Evolutionary conservation across 1,284 basidiomycete species (phyloP).

Genomic region (Malassezia yamatoensis): DNA sequence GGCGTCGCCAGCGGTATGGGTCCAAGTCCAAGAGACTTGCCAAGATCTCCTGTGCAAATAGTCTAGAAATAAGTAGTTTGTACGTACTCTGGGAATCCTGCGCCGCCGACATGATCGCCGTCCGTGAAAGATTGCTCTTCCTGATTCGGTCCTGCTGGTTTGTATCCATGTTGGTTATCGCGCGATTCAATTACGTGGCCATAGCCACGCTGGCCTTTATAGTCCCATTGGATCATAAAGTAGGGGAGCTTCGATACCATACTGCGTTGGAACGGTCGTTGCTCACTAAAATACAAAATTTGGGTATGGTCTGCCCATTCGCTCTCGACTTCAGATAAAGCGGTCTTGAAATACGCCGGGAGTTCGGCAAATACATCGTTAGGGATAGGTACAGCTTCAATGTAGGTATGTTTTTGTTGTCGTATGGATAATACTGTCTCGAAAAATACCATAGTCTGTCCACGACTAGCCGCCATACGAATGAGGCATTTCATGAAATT

Average conservation of each 20-base stretch:
- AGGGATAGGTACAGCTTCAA: constrained; percentile 80
- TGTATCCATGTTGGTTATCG: constrained; percentile 54
- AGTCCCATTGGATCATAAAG: constrained; percentile 96
- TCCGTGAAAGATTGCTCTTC: constrained; percentile 53
- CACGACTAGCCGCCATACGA: constrained; percentile 71
- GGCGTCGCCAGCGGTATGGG: constrained; percentile 73
- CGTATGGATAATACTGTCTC: constrained; percentile 80
- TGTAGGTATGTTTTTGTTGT: constrained; percentile 76
- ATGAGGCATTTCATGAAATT: constrained; percentile 99
- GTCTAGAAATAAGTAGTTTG: constrained; percentile 4
- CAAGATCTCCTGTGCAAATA: constrained; percentile 84
- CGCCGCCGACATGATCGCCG: constrained; percentile 73
- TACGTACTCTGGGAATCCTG: constrained; percentile 41
- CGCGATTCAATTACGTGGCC: constrained; percentile 59
- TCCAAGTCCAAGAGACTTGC: constrained; percentile 81
- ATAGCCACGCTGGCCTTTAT: constrained; percentile 66
- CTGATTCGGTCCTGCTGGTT: constrained; percentile 41
- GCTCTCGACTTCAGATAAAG: constrained; percentile 74
- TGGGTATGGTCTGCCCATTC: constrained; percentile 98
- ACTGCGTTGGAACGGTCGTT: constrained; percentile 26
- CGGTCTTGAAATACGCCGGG: constrained; percentile 89
- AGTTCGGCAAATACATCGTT: constrained; percentile 71
- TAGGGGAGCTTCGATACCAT: constrained; percentile 93
- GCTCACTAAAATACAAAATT: constrained; percentile 74
- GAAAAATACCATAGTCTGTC: constrained; percentile 82